Evolutionary conservation across 495 filamentous ascomycete species (phyloP), one percentile per base, ranked within the genome.

Genomic region (Pyrenopolyporus hunteri): DNA sequence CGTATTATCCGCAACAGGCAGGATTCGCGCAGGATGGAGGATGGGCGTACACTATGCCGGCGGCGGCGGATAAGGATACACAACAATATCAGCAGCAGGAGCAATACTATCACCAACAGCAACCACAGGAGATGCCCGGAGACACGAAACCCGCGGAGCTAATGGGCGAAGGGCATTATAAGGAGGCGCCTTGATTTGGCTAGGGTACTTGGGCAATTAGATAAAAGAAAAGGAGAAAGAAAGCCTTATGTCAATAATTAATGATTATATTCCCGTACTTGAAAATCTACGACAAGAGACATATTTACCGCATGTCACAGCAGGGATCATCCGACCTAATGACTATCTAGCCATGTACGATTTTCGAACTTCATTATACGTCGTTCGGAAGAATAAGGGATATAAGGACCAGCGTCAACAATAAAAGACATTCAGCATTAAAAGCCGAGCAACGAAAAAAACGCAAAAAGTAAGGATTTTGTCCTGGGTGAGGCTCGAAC

Each of bases 131-230:
- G 25, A 42, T 71, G 33, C 45, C 68, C 1, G 55, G 63, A 2
- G 58, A 60, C 53, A 33, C 39, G 9, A 52, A 36, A 42, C 59
- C 63, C 2, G 43, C 55, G 19, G 68, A 71, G 46, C 40, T 71
- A 25, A 62, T 66, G 62, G 62, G 66, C 0, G 65, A 71, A 6
- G 68, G 62, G 1, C 66, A 68, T n/a, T 55, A 61, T 29, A 62
- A 56, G 37, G 68, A 70, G 20, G 51, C 28, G n/a, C 61, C 68
- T 11, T 61, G 57, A 61, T 13, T 7, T 19, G 28, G 9, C 22
- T 28, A 10, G n/a, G 19, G 23, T 14, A 28, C 9, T 19, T 3
- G 17, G 36, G 3, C 1, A 9, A 8, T 26, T 17, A 48, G 8
- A 6, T 32, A 33, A 6, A 17, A 45, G 2, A 33, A 33, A 33